Evolutionary conservation across 2,329 filamentous ascomycete genomes (phyloP).

Genomic region (Monosporascus sp.): DNA sequence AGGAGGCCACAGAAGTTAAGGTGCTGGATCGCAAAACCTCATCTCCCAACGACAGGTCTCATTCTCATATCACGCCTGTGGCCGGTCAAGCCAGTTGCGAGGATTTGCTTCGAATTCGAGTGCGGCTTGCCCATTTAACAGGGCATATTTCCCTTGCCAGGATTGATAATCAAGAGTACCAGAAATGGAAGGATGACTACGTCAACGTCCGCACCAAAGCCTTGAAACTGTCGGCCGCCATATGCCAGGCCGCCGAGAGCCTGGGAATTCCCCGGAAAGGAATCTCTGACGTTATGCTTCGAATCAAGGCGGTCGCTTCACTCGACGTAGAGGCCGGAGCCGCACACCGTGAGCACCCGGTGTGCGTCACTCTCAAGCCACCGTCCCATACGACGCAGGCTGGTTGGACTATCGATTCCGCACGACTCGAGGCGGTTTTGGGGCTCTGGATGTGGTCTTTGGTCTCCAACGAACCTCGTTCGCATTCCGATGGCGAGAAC

Average conservation of each 20-base stretch:
- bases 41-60: too few species aligned
- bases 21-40: too few species aligned
- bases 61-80: too few species aligned
- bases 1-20: background rate
- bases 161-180: background rate
- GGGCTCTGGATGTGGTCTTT: slow-evolving; percentile 14
- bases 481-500: background rate
- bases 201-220: slow-evolving; percentile 9
- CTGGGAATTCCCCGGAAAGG: background rate
- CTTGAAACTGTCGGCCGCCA: background rate
- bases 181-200: slow-evolving; percentile 7
- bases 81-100: background rate
- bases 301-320: background rate
- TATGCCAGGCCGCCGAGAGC: background rate
- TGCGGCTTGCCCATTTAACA: background rate
- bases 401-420: slow-evolving; percentile 9
- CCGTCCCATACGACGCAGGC: background rate
- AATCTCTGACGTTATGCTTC: background rate
- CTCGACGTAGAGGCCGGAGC: too few species aligned
- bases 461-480: background rate
- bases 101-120: background rate
- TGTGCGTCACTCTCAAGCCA: background rate
- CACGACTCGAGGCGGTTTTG: slow-evolving; percentile 13
- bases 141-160: background rate
- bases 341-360: background rate